These are phyloP conservation scores for Pseudotsuga menziesii DNA, from an alignment of 75 land plant species.

Conservation along the genomic window DNA sequence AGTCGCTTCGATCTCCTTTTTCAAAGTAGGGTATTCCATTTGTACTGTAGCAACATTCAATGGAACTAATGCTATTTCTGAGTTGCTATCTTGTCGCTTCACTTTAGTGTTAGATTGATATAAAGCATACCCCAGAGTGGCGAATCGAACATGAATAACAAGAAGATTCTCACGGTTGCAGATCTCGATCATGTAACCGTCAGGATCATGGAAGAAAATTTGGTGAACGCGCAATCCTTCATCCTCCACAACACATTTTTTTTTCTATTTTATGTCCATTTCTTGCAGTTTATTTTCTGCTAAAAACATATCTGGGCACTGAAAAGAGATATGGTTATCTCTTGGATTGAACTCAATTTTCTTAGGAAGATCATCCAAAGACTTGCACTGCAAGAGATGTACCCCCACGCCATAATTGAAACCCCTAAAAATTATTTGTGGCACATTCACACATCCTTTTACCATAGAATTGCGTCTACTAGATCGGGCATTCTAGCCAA, in stretches of 20 bases:
- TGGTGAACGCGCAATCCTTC: slow-evolving; percentile 31
- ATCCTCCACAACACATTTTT: slow-evolving; percentile 17
- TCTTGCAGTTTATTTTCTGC: slow-evolving; percentile 17
- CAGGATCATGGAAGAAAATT: slow-evolving; percentile 49
- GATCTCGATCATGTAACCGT: slow-evolving; percentile 67
- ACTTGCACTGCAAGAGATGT: slow-evolving; percentile 18
- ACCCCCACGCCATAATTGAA: slow-evolving; percentile 32
- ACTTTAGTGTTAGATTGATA: background rate
- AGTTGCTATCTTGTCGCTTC: background rate
- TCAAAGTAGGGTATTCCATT: background rate
- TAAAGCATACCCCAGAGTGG: background rate
- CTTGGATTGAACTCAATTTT: slow-evolving; percentile 20
- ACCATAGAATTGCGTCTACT: no score
- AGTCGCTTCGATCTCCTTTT: no score
- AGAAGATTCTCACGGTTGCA: slow-evolving; percentile 63
- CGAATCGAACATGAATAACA: slow-evolving; percentile 18
- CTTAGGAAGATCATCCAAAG: slow-evolving; percentile 12
- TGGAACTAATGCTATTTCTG: background rate
- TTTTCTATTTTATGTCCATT: slow-evolving; percentile 22
- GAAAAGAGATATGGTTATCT: slow-evolving; percentile 36
- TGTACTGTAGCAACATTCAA: background rate
- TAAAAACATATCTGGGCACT: slow-evolving; percentile 18
- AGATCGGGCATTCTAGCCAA: no score
- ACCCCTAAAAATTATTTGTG: no score
- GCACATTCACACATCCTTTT: no score